Base-by-base conservation (phyloP, 306 rosid genomes). In the Cyamopsis tetragonoloba region DNA sequence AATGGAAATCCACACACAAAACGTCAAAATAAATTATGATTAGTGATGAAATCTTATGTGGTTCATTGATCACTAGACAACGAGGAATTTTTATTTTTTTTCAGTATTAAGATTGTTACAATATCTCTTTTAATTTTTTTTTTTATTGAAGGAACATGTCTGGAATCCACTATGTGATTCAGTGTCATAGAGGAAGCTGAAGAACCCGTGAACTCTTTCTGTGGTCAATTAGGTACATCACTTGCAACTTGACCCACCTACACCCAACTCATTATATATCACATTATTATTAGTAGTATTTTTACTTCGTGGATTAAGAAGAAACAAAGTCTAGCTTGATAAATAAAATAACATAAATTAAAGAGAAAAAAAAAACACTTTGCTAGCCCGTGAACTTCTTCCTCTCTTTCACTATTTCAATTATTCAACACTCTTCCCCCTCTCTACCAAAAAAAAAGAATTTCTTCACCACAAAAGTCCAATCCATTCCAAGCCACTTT, bases 121-220 rank as follows among this genome's bases (percentile, higher is more conserved):
- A 23, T n/a, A 55, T 35, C 14, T 53, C 1, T 37, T 24, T 54
- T 6, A 3, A 2, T 13, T 55, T 27, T 27, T 42, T 42, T 12
- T 4, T 56, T 6, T 23, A 37, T 27, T 39, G 12, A 5, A 50
- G 20, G 32, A 26, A 38, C 4, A 26, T 51, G 57, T 43, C 57
- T 34, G 75, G 63, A 59, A 48, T 31, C 73, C 28, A 70, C 32
- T 54, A 58, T 43, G 23, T 59, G 66, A 72, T 67, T 72, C 77
- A 62, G 73, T 76, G 75, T 66, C 57, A 57, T 27, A 48, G 32
- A 55, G n/a, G 72, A 68, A 72, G 60, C 31, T 58, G 65, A 56
- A 66, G 57, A 11, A 12, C 85, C 85, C 83, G 85, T 80, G 85
- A 83, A 56, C 78, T 20, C 49, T 69, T 39, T 57, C 14, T 59